A percentile compares a stretch with the other conserved stretches of the same genome.
Conservation (phyloP, 495 filamentous ascomycete species). For the Astrothelium subdiscretum region DNA sequence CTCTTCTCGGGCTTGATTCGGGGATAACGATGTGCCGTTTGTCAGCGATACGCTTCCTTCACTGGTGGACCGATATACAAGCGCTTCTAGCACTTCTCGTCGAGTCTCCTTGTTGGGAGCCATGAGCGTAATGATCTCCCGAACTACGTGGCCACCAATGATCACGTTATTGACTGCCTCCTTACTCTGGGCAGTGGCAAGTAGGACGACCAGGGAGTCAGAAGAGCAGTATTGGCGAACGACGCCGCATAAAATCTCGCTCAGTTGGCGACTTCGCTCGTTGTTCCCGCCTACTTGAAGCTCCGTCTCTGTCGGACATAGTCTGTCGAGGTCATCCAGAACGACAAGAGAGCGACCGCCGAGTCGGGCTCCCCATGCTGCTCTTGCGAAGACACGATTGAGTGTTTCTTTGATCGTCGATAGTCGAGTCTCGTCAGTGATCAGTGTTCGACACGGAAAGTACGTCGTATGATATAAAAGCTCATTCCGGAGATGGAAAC, state of each 20-base stretch:
- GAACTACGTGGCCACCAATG: slow-evolving; percentile 28
- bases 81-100: slow-evolving; percentile 64
- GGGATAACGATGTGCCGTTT: not conserved
- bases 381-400: slow-evolving; percentile 69
- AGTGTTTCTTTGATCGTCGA: slow-evolving; percentile 84
- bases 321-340: slow-evolving; percentile 81
- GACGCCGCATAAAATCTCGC: slow-evolving; percentile 74
- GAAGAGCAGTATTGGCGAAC: slow-evolving; percentile 66
- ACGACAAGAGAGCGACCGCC: slow-evolving; percentile 75
- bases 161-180: slow-evolving; percentile 42
- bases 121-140: slow-evolving; percentile 53
- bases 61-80: slow-evolving; percentile 30
- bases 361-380: slow-evolving; percentile 76
- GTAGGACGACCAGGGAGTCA: slow-evolving; percentile 68
- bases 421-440: slow-evolving; percentile 78
- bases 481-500: slow-evolving; percentile 50
- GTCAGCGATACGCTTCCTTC: not conserved
- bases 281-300: slow-evolving; percentile 86
- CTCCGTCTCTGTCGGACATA: slow-evolving; percentile 88
- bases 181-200: slow-evolving; percentile 88
- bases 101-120: slow-evolving; percentile 90
- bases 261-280: slow-evolving; percentile 79
- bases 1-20: slow-evolving; percentile 25
- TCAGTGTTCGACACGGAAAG: slow-evolving; percentile 69
- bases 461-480: slow-evolving; percentile 66